phyloP scores from a whole-genome alignment of 495 filamentous ascomycete species.

The Tuber brumale region DNA sequence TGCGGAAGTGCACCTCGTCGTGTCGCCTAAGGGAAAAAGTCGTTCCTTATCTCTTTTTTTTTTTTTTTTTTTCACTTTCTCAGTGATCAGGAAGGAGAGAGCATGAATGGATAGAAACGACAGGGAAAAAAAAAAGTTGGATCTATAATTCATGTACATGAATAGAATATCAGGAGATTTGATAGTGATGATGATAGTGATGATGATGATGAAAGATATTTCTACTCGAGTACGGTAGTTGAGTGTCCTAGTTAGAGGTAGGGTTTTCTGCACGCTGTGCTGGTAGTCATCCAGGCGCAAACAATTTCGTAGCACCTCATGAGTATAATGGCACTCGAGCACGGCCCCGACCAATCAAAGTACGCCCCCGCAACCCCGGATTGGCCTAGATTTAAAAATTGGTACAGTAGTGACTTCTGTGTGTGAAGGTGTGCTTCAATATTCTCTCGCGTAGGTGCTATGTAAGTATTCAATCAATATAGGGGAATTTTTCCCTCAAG shows the following conservation, averaged over 20 bases:
- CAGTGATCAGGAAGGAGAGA: neutral
- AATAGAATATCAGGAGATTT: neutral
- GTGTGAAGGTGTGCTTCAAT: too few species aligned
- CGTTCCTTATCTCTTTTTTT: too few species aligned
- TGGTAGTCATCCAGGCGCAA: neutral
- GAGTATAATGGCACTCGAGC: too few species aligned
- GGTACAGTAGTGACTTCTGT: neutral
- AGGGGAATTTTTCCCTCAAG: too few species aligned
- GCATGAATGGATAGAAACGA: neutral
- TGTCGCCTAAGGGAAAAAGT: neutral
- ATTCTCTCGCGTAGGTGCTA: too few species aligned
- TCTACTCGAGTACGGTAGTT: neutral
- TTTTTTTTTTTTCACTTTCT: neutral
- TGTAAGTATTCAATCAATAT: too few species aligned
- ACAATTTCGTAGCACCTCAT: neutral
- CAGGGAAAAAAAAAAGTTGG: neutral
- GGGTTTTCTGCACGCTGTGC: neutral
- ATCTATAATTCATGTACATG: neutral
- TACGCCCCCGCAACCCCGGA: too few species aligned
- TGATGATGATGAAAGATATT: neutral
- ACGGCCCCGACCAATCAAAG: too few species aligned
- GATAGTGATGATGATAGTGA: neutral
- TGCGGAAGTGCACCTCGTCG: neutral
- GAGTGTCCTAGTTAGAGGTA: neutral
- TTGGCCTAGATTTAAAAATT: neutral